Conservation (phyloP, 164 flowering plant species). For the Litsea cubeba region DNA sequence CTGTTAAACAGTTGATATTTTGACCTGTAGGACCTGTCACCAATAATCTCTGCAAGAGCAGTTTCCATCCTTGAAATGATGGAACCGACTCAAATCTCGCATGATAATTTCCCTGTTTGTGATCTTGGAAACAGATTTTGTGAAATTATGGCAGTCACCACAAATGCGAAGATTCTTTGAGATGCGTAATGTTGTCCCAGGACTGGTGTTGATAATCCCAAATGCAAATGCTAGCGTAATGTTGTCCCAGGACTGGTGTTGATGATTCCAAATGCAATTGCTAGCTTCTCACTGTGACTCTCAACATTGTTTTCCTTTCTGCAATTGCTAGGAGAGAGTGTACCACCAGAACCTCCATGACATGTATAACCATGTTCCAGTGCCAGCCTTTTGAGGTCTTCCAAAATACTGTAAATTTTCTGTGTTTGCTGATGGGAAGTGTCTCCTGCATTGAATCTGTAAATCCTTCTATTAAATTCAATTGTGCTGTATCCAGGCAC, state of each 20-base stretch:
- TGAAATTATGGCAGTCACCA: slow-evolving; percentile 22
- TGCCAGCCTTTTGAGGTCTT: slow-evolving; percentile 19
- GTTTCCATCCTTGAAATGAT: slow-evolving; percentile 24
- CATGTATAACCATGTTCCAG: slow-evolving; percentile 17
- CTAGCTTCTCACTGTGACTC: slow-evolving; percentile 30
- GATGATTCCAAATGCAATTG: slow-evolving; percentile 29
- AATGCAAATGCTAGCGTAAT: slow-evolving; percentile 26
- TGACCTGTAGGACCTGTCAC: slow-evolving; percentile 6
- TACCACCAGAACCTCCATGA: slow-evolving; percentile 7
- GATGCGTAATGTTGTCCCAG: slow-evolving; percentile 15
- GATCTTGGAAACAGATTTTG: slow-evolving; percentile 21
- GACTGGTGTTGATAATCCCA: slow-evolving; percentile 27
- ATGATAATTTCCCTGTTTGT: slow-evolving; percentile 27
- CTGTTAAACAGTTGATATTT: too few relatives aligned
- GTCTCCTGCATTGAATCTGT: slow-evolving; percentile 41
- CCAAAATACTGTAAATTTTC: slow-evolving; percentile 27
- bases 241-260: slow-evolving; percentile 20
- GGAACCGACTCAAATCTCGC: slow-evolving; percentile 33
- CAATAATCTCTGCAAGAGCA: slow-evolving; percentile 33
- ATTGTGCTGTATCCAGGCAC: slow-evolving; percentile 61
- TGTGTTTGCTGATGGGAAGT: slow-evolving; percentile 22
- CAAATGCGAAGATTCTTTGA: slow-evolving; percentile 21
- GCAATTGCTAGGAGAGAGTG: background rate
- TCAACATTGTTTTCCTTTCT: slow-evolving; percentile 8
- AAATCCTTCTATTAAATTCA: slow-evolving; percentile 33